A percentile compares a stretch with the other conserved stretches of the same genome.
phyloP scores from a whole-genome alignment of 23 red algal species.

The Gracilariopsis chorda region DNA sequence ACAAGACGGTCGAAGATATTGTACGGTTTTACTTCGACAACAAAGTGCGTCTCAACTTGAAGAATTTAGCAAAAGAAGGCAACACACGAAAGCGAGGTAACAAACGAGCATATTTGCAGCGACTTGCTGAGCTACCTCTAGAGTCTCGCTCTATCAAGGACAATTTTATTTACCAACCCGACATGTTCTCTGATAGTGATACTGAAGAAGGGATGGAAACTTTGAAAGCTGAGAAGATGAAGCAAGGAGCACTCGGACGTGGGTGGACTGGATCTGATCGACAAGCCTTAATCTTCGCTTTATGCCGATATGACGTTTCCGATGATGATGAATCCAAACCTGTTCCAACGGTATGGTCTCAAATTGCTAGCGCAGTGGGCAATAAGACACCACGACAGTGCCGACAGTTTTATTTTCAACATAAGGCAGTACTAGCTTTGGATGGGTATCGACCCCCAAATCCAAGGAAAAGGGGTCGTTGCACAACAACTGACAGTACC shows the following conservation, averaged over 20 bases:
- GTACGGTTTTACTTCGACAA: constrained; percentile 97
- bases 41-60: constrained; percentile 83
- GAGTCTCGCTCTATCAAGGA: constrained; percentile 61
- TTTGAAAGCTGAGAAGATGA: constrained; percentile 15
- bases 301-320: constrained; percentile 46
- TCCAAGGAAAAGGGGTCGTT: background rate
- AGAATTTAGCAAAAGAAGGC: constrained; percentile 68
- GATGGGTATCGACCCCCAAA: constrained; percentile 38
- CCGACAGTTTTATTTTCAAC: constrained; percentile 55
- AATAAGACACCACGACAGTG: constrained; percentile 65
- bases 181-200: background rate
- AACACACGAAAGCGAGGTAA: constrained; percentile 35
- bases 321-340: constrained; percentile 27
- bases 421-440: constrained; percentile 26
- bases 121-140: constrained; percentile 27
- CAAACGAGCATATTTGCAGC: constrained; percentile 9
- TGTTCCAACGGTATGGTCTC: constrained; percentile 36
- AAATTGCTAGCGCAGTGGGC: constrained; percentile 33
- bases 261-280: constrained; percentile 13
- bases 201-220: background rate
- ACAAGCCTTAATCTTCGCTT: constrained; percentile 54
- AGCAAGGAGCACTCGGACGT: background rate
- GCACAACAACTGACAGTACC: background rate
- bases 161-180: constrained; percentile 56
- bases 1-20: constrained; percentile 87